Base-by-base conservation (phyloP, 2,329 filamentous ascomycete genomes). In the Daldinia eschscholtzii region DNA sequence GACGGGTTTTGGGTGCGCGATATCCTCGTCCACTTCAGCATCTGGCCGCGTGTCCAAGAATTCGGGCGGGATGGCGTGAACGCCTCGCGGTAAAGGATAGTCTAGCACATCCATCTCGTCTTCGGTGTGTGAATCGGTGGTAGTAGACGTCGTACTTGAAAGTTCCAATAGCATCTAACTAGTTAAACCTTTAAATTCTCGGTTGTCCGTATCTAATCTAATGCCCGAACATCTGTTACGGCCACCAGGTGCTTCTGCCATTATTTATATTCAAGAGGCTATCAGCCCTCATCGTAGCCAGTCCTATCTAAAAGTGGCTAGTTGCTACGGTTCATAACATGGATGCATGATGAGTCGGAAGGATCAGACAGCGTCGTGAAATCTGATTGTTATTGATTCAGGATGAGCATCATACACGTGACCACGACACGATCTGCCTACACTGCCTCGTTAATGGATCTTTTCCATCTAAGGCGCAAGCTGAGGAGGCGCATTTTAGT, bases 1-100 rank as follows among this genome's bases (percentile, higher is more conserved):
- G 30, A 84, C 75, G 20, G 82, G 79, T 20, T 70, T 72, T 0
- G 81, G 82, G 57, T 83, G 73, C 0, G 81, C 71, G 33, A 87
- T 70, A 10, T 80, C 79, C 15, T 78, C 61, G 64, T 87, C 84
- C 30, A 87, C 77, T 64, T 83, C 81, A 3, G 76, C 68, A 57
- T 87, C 85, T 2, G 84, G 72, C 7, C 85, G 81, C 3, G 82
- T 75, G 64, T 87, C 85, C 7, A 87, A 74, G 4, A 79, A 72
- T 5, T 81, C 62, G 1, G 59, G 39, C 0, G 83, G 80, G 35
- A 86, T 81, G 18, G 71, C 72, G 65, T 83, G 79, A 30, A 84
- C 65, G n/a, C 84, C 83, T 59, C 61, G 18, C 1, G 83, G 83
- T 1, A 81, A 68, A 2, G 73, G 61, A 61, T 82, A 82, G 3